Base-by-base conservation (phyloP, 352 stramenopile species). In the Phytophthora tubulina region DNA sequence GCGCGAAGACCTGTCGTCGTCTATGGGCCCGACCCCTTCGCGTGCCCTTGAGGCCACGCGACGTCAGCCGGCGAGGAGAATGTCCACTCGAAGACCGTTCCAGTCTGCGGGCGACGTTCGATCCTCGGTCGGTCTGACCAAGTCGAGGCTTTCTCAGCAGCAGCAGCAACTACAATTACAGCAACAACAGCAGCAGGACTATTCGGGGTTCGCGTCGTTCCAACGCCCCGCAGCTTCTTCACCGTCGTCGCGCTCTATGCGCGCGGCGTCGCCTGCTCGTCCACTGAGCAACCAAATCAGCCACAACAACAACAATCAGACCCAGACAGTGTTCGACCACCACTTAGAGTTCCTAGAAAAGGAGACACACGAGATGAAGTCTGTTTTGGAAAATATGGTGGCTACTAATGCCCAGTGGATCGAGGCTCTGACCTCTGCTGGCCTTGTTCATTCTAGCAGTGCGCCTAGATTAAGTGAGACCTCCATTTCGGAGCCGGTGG, bases 331-430 rank as follows among this genome's bases (percentile, higher is more conserved):
- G 51, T 81, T 91, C 17, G 86, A 93, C 60, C 75, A 87, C 39
- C 86, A 93, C 52, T 63, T 93, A 33, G 78, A 85, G 60, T 90
- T 89, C 48, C 62, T 93, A 30, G 81, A 92, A 58, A 85, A 86
- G 58, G 86, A 93, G 60, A 90, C 82, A 27, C 58, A 72, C 27
- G 82, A 90, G 32, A 93, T 93, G 84, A 91, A 87, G 72, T 68
- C 67, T 5, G 55, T 87, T 36, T 53, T 93, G 2, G 82, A 93
- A 49, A 84, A 77, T 32, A 92, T 92, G 84, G 82, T 93, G 45
- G 84, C 77, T 30, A 91, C 82, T 30, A 93, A 93, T 65, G 74
- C 84, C 17, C 82, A 89, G 21, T 93, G 84, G 84, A 91, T 93
- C 52, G 79, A 85, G 58, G 75, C 85, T 42, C 70, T 90, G 4